Evolutionary conservation across 345 rosid species (phyloP).

Genomic region (Eucalyptus sp.): DNA sequence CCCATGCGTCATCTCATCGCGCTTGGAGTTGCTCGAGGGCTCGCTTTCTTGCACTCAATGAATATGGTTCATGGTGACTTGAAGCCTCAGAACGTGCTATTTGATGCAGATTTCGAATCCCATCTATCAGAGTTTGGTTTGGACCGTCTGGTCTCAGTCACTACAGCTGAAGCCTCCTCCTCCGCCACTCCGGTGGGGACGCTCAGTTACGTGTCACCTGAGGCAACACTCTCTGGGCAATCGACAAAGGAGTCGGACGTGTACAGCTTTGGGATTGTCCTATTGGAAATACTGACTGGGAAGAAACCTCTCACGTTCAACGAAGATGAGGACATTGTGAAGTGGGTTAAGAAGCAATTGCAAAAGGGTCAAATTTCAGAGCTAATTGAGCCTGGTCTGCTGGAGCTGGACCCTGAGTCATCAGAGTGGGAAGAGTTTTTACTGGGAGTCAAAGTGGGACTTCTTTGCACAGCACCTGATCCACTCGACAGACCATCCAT

Average conservation of each 20-base stretch:
- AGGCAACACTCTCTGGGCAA: slow-evolving; percentile 53
- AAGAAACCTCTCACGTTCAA: slow-evolving; percentile 83
- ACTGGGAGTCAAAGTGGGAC: slow-evolving; percentile 84
- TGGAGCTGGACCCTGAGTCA: slow-evolving; percentile 91
- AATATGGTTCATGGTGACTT: slow-evolving; percentile 82
- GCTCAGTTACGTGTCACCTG: slow-evolving; percentile 74
- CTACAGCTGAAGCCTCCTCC: slow-evolving; percentile 57
- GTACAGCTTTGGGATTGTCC: slow-evolving; percentile 86
- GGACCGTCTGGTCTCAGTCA: slow-evolving; percentile 39
- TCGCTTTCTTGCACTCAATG: slow-evolving; percentile 69
- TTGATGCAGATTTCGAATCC: slow-evolving; percentile 95
- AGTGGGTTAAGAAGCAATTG: slow-evolving; percentile 93
- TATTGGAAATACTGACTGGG: slow-evolving; percentile 79
- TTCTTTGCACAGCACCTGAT: slow-evolving; percentile 82
- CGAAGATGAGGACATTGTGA: slow-evolving; percentile 88
- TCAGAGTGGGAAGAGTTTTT: slow-evolving; percentile 99
- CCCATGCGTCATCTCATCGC: slow-evolving; percentile 98
- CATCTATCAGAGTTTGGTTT: slow-evolving; percentile 87
- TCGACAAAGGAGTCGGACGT: slow-evolving; percentile 66
- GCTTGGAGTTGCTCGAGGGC: slow-evolving; percentile 85
- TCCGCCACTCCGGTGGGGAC: slow-evolving; percentile 55
- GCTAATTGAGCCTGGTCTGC: slow-evolving; percentile 80
- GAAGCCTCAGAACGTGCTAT: slow-evolving; percentile 84
- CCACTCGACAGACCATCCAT: slow-evolving; percentile 84
- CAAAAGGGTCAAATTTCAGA: slow-evolving; percentile 85